phyloP scores from a whole-genome alignment of 2,329 filamentous ascomycete species.

The Aspergillus sp. region DNA sequence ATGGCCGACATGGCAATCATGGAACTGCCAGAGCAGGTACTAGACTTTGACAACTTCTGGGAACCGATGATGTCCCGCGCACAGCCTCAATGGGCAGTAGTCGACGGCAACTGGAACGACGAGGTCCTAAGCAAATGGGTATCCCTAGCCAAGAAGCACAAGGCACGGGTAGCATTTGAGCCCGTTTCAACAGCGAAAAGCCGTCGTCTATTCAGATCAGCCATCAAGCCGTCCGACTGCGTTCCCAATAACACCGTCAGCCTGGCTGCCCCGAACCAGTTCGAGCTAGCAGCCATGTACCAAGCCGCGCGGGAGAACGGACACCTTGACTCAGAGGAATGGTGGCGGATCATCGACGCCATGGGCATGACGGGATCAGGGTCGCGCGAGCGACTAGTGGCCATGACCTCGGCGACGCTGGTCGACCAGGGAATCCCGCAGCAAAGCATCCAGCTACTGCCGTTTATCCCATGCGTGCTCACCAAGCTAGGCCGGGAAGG shows the following conservation, averaged over 20 bases:
- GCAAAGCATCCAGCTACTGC: constrained; percentile 79
- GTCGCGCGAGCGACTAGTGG: constrained; percentile 70
- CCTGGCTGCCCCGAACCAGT: constrained; percentile 77
- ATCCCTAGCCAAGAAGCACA: constrained; percentile 56
- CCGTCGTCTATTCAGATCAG: constrained; percentile 61
- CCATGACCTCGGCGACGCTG: constrained; percentile 65
- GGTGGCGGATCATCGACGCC: constrained; percentile 79
- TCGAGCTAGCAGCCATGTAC: constrained; percentile 82
- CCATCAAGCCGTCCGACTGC: constrained; percentile 40
- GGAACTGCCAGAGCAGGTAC: constrained; percentile 45
- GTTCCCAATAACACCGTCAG: constrained; percentile 67
- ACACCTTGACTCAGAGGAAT: constrained; percentile 68
- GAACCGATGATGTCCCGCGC: constrained; percentile 57
- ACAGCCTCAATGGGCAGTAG: constrained; percentile 73
- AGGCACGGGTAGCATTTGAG: constrained; percentile 73
- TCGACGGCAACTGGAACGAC: constrained; percentile 84
- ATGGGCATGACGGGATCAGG: constrained; percentile 69
- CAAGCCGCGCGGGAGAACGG: constrained; percentile 64
- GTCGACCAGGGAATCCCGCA: constrained; percentile 82
- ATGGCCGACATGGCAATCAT: constrained; percentile 96
- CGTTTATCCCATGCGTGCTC: constrained; percentile 80
- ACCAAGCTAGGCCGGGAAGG: constrained; percentile 79
- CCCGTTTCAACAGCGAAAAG: constrained; percentile 85
- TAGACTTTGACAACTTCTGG: constrained; percentile 59
- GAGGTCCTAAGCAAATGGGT: constrained; percentile 69